Conservation (phyloP, 2,329 filamentous ascomycete species). For the Lasiodiplodia gonubiensis region DNA sequence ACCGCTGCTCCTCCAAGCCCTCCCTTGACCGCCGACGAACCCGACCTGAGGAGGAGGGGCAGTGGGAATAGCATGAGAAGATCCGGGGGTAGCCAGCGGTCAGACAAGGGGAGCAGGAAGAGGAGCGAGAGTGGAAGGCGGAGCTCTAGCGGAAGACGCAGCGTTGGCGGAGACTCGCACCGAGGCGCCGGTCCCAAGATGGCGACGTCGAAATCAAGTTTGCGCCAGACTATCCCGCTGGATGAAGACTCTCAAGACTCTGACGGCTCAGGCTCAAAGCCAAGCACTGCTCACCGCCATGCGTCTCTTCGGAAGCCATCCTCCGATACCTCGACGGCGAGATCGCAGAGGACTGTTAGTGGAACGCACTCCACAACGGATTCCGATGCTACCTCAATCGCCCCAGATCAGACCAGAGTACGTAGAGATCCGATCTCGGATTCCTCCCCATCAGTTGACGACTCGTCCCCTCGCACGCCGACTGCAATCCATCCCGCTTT, state of each 20-base stretch:
- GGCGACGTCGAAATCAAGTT: constrained; percentile 50
- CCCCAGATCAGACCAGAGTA: constrained; percentile 45
- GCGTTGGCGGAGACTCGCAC: constrained; percentile 47
- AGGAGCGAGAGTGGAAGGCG: constrained; percentile 44
- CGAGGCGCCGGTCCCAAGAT: constrained; percentile 45
- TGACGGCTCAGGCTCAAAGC: constrained; percentile 48
- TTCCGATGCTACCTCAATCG: constrained; percentile 54
- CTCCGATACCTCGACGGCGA: constrained; percentile 34
- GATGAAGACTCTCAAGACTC: constrained; percentile 51
- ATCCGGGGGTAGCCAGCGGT: constrained; percentile 41
- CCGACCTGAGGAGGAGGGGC: constrained; percentile 51
- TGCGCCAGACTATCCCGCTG: constrained; percentile 46
- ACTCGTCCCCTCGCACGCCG: constrained; percentile 55
- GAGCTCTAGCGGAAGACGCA: constrained; percentile 18
- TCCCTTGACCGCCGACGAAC: constrained; percentile 52
- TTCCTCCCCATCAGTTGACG: constrained; percentile 47
- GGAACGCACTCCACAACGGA: constrained; percentile 50
- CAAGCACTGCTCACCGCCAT: constrained; percentile 44
- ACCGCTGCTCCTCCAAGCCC: constrained; percentile 54
- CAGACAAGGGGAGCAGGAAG: constrained; percentile 40
- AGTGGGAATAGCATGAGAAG: constrained; percentile 53
- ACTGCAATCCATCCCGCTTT: constrained; percentile 47
- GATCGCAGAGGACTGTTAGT: constrained; percentile 47
- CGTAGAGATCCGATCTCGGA: constrained; percentile 41
- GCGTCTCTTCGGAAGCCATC: constrained; percentile 29